Conservation (phyloP, 768 basidiomycete genomes). For the Rhizopogon salebrosus region DNA sequence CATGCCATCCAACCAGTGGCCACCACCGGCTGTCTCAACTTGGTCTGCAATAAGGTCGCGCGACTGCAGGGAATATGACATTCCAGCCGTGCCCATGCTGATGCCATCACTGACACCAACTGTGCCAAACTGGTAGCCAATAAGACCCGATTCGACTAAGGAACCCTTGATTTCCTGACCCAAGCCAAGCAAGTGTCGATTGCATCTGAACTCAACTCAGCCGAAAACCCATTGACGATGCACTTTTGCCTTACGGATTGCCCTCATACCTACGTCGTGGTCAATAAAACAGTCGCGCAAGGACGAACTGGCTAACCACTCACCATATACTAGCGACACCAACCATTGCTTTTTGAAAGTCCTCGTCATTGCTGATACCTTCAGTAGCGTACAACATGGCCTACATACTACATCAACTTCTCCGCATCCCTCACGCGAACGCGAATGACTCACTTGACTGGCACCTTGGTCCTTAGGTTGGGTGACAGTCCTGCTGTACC, state of each 20-base stretch:
- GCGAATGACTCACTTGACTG: conserved; percentile 58
- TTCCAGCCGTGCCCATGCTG: conserved; percentile 93
- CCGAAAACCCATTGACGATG: neutral
- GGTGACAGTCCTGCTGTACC: conserved; percentile 79
- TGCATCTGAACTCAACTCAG: conserved; percentile 61
- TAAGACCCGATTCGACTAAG: conserved; percentile 60
- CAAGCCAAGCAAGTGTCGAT: conserved; percentile 85
- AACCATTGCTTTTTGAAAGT: conserved; percentile 96
- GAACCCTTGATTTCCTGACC: conserved; percentile 87
- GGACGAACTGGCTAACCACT: conserved; percentile 23
- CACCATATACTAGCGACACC: conserved; percentile 96
- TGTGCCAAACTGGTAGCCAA: conserved; percentile 97
- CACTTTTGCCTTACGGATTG: conserved; percentile 71
- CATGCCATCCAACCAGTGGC: conserved; percentile 98
- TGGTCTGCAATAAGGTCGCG: conserved; percentile 97
- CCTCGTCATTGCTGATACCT: conserved; percentile 70
- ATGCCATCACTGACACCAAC: conserved; percentile 98
- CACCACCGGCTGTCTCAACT: conserved; percentile 93
- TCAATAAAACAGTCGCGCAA: conserved; percentile 9
- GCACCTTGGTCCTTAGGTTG: conserved; percentile 94
- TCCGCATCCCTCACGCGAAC: neutral
- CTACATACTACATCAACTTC: conserved; percentile 31
- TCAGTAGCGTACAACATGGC: conserved; percentile 99
- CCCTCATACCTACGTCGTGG: conserved; percentile 82
- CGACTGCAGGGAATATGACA: conserved; percentile 95